Base-by-base conservation (phyloP, 2,329 filamentous ascomycete species). In the Zymoseptoria ardabiliae region DNA sequence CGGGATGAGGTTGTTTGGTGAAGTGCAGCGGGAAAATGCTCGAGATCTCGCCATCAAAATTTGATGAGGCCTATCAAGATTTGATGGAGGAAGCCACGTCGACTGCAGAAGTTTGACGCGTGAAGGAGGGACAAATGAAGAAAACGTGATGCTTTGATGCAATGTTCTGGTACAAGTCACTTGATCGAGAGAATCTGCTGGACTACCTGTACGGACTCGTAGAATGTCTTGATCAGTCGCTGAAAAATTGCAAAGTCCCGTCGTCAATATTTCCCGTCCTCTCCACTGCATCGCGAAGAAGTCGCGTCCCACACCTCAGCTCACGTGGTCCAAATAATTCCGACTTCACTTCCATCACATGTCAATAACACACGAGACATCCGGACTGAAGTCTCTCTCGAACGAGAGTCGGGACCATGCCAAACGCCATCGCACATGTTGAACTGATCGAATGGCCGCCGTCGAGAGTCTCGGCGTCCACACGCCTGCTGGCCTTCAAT, bases 401-500 rank as follows among this genome's bases (percentile, higher is more conserved):
- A 21, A 17, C 19, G 6, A 20, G 50, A 23, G 20, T 23, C 9
- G 61, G 49, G 50, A 65, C 62, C 53, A 66, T 66, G 64, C 63
- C 61, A 21, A 49, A 48, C 17, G 51, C 56, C 54, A 41, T 9
- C 13, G 45, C 45, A 11, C 10, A 20, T 8, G 21, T 17, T 20
- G 35, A 19, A 17, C 19, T 45, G 19, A 55, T 55, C 56, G 28
- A 58, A 99, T 99, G 95, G 93, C 93, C 68, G 86, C 89, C 72
- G 85, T 97, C 76, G 89, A 85, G 75, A 97, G 93, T 65, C 83
- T 97, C 70, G 94, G 94, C 74, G 81, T 96, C 71, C 93, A 97
- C 79, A 86, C 89, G 77, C 92, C 95, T 61, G 85, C 89, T 62
- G 91, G 88, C 65, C 81, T 97, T 64, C 85, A 85, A 63, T 91